These are phyloP conservation scores for Retiboletus fuscus DNA, from an alignment of 1,284 basidiomycete genomes.

Conservation along the genomic window DNA sequence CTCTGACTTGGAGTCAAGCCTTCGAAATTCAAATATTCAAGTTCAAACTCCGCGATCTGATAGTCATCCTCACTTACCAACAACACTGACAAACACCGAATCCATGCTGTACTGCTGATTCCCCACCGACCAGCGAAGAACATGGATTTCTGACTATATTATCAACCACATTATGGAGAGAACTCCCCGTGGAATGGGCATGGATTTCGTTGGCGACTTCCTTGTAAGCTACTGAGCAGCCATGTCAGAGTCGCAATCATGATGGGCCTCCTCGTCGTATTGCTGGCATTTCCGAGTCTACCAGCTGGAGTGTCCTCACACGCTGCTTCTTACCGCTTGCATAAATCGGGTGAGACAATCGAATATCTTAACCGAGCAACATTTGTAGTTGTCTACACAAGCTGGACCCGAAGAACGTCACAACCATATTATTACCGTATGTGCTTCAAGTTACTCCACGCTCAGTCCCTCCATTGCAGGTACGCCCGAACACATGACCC, in stretches of 20 bases:
- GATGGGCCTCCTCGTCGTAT: not conserved
- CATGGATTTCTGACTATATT: not conserved
- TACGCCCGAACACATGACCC: constrained; percentile 20
- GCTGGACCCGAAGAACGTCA: constrained; percentile 4
- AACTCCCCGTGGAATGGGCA: not conserved
- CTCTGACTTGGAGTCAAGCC: too few species aligned
- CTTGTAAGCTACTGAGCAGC: constrained; percentile 11
- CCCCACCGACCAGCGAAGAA: too few species aligned
- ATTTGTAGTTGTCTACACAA: not conserved
- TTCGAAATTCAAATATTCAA: too few species aligned
- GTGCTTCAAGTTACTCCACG: not conserved
- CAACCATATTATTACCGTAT: constrained; percentile 11
- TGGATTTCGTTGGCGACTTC: constrained; percentile 7
- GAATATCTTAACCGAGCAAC: constrained; percentile 7
- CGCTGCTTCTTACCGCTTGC: constrained; percentile 8
- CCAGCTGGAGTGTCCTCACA: not conserved
- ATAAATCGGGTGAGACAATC: constrained; percentile 18
- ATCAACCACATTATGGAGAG: not conserved
- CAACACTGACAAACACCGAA: not conserved
- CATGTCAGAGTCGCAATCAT: constrained; percentile 13
- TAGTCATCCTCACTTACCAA: not conserved
- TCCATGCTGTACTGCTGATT: too few species aligned
- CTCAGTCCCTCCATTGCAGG: not conserved
- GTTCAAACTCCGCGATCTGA: too few species aligned
- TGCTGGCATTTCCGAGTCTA: too few species aligned